Evolutionary conservation across 2,329 filamentous ascomycete species (phyloP), one percentile per base, ranked within the genome.

Genomic region (Scedosporium dehoogii): DNA sequence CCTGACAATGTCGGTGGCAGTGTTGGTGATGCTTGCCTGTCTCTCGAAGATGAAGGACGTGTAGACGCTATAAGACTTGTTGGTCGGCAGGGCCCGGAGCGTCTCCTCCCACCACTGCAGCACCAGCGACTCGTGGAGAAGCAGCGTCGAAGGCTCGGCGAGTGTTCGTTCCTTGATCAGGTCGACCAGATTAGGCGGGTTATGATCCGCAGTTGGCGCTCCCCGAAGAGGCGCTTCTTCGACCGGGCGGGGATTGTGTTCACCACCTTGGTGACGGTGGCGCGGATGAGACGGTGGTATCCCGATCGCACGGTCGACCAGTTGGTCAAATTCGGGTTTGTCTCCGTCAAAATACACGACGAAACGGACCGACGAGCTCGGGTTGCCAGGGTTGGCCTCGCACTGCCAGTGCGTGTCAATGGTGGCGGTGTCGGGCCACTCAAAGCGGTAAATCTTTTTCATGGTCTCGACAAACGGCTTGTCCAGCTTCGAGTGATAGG

Each of bases 71-170:
- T 68, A 72, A 0, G 62, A 60, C 16, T 62, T 65, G 18, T 68
- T 70, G 2, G 53, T 27, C 0, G 70, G 69, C 29, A 60, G 64
- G 16, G 59, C 53, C 29, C 59, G 62, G 14, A 41, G 55, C 2
- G 59, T 69, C 60, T 73, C 71, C 23, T 72, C 71, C 0, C 60
- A 64, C 70, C 70, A 72, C 48, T 71, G 69, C 12, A 51, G 57
- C 4, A 65, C 69, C 3, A 72, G 67, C 2, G 71, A 69, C 61
- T 72, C 70, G 55, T 72, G 64, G 16, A 71, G 63, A 57, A 72
- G 71, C 1, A 67, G 67, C 14, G 66, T 68, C 14, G 69, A 71
- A 6, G 60, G 60, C 33, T 71, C 67, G 64, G 63, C 59, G 68
- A 71, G 6, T 72, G 25, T 14, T n/a, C 51, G 64, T n/a, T 71